phyloP scores from a whole-genome alignment of 2,329 filamentous ascomycete genomes.

The Aspergillus pseudoterreus region DNA sequence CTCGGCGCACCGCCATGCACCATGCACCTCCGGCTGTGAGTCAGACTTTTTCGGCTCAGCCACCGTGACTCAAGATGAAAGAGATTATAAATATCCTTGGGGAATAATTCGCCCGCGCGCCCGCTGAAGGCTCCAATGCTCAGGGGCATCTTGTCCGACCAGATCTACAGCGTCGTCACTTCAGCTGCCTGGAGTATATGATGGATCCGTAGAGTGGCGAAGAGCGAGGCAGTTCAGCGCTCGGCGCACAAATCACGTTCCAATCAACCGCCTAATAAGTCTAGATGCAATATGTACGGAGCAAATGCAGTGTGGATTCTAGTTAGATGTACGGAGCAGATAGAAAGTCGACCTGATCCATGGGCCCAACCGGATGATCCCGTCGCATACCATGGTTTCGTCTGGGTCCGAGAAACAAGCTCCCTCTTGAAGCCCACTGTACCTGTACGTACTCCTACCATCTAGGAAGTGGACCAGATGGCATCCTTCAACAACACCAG shows the following conservation, averaged over 20 bases:
- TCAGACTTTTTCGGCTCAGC: no score
- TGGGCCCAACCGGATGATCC: slow-evolving; percentile 3
- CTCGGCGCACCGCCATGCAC: no score
- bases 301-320: not conserved
- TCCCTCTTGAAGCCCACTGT: not conserved
- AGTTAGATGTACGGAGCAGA: not conserved
- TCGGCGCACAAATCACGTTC: not conserved
- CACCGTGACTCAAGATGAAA: no score
- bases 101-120: no score
- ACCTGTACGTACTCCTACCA: not conserved
- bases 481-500: no score
- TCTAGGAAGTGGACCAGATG: slow-evolving; percentile 7
- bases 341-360: not conserved
- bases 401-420: slow-evolving; percentile 7
- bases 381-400: slow-evolving; percentile 6
- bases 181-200: no score
- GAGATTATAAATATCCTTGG: no score
- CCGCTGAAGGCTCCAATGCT: no score
- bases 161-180: no score
- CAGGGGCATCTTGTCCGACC: no score
- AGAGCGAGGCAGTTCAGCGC: not conserved
- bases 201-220: no score
- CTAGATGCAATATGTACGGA: not conserved
- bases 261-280: not conserved
- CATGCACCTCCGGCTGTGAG: no score